These are phyloP conservation scores for Apophysomyces elegans DNA, from an alignment of 371 early-diverging fungal species.

Conservation along the genomic window DNA sequence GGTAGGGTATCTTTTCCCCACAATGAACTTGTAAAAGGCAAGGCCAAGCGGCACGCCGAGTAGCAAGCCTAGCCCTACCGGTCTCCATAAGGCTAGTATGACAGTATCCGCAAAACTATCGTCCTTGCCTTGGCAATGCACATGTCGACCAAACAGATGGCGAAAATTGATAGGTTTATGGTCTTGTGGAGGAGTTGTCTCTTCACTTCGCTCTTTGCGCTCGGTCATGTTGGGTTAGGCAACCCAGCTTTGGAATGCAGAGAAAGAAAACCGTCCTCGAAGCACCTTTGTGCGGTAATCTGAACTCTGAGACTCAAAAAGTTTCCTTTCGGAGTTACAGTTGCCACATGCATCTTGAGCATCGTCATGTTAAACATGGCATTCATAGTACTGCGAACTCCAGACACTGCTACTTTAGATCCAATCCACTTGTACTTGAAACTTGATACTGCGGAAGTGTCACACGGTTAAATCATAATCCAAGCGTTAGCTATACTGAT, in stretches of 20 bases:
- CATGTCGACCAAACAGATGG: background rate
- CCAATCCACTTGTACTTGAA: too few relatives aligned
- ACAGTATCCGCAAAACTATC: constrained; percentile 30
- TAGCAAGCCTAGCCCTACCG: constrained; percentile 21
- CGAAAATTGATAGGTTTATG: background rate
- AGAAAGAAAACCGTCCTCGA: too few relatives aligned
- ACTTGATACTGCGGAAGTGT: too few relatives aligned
- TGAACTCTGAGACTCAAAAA: too few relatives aligned
- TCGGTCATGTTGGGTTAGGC: background rate
- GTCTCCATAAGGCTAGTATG: constrained; percentile 41
- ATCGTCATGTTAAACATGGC: too few relatives aligned
- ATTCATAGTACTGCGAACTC: too few relatives aligned
- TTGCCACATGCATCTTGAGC: too few relatives aligned
- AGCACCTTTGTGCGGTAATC: too few relatives aligned
- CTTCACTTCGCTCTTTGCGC: background rate
- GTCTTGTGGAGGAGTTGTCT: background rate
- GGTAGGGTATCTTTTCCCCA: constrained; percentile 48
- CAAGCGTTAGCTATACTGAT: too few relatives aligned
- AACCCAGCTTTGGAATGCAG: background rate
- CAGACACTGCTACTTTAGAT: too few relatives aligned
- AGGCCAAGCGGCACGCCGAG: constrained; percentile 31
- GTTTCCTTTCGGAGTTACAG: too few relatives aligned
- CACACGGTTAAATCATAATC: too few relatives aligned
- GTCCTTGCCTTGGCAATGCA: constrained; percentile 5
- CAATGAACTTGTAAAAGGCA: constrained; percentile 23